phyloP scores from a whole-genome alignment of 2,329 filamentous ascomycete genomes.

The Esteya vermicola region DNA sequence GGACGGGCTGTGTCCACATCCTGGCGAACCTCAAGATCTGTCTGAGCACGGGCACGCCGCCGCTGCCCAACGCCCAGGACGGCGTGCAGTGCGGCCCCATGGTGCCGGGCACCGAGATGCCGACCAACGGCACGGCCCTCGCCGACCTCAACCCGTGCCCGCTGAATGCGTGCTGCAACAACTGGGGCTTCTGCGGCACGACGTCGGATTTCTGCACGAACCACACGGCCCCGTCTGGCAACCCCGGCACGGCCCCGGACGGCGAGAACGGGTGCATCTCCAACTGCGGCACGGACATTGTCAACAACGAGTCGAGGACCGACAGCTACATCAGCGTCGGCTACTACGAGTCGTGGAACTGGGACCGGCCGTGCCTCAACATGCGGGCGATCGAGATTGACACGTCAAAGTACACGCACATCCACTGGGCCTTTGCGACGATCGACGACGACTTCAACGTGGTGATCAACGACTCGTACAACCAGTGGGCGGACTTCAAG shows the following conservation, averaged over 20 bases:
- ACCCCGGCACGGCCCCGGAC: slow-evolving; percentile 16
- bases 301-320: slow-evolving; percentile 7
- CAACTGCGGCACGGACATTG: slow-evolving; percentile 24
- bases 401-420: not conserved
- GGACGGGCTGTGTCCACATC: slow-evolving; percentile 18
- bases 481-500: too few species aligned
- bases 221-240: not conserved
- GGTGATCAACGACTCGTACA: not conserved
- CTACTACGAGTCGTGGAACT: slow-evolving; percentile 22
- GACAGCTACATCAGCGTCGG: slow-evolving; percentile 10
- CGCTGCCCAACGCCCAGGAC: slow-evolving; percentile 17
- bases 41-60: slow-evolving; percentile 18
- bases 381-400: slow-evolving; percentile 13
- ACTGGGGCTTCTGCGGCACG: slow-evolving; percentile 30
- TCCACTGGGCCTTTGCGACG: not conserved
- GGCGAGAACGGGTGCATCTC: slow-evolving; percentile 23
- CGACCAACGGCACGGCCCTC: slow-evolving; percentile 10
- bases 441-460: not conserved
- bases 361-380: slow-evolving; percentile 17
- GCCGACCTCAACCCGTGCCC: slow-evolving; percentile 16
- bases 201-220: slow-evolving; percentile 27
- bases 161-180: slow-evolving; percentile 15
- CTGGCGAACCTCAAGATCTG: slow-evolving; percentile 16
- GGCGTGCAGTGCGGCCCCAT: slow-evolving; percentile 21
- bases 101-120: slow-evolving; percentile 14